Conservation (phyloP, 1,139 yeast species). For the Taphrina pruni region DNA sequence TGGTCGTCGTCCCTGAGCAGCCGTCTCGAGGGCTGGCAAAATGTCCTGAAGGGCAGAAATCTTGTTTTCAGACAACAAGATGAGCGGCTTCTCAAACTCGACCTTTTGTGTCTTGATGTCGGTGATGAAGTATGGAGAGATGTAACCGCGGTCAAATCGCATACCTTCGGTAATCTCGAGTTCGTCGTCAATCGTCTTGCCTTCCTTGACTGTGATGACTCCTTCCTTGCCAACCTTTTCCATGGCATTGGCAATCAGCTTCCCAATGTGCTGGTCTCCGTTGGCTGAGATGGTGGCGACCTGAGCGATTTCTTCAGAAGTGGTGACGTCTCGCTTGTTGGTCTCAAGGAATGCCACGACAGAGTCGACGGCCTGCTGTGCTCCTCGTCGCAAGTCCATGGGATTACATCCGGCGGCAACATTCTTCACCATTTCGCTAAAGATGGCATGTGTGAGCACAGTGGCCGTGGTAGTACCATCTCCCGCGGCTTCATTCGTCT, state of each 20-base stretch:
- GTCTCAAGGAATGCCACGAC: slow-evolving; percentile 86
- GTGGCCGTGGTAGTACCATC: slow-evolving; percentile 99
- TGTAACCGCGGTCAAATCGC: slow-evolving; percentile 98
- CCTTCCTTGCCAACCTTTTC: slow-evolving; percentile 99
- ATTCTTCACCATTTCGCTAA: slow-evolving; percentile 95
- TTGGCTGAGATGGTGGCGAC: slow-evolving; percentile 99
- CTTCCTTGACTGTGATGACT: slow-evolving; percentile 97
- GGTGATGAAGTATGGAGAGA: slow-evolving; percentile 97
- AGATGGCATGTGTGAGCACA: slow-evolving; percentile 93
- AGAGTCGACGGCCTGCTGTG: slow-evolving; percentile 98
- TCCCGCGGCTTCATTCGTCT: slow-evolving; percentile 98
- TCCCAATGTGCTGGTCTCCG: slow-evolving; percentile 94
- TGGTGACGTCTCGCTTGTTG: slow-evolving; percentile 95
- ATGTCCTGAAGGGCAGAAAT: slow-evolving; percentile 90
- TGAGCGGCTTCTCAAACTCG: slow-evolving; percentile 93
- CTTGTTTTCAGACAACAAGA: slow-evolving; percentile 92
- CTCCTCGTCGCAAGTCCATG: slow-evolving; percentile 98
- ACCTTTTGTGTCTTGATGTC: slow-evolving; percentile 96
- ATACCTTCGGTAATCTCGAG: slow-evolving; percentile 98
- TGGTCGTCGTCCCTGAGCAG: slow-evolving; percentile 95
- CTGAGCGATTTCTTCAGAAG: slow-evolving; percentile 96
- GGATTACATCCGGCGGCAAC: slow-evolving; percentile 99
- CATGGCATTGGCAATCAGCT: slow-evolving; percentile 94
- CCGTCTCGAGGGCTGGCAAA: slow-evolving; percentile 90
- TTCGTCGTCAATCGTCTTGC: slow-evolving; percentile 95